Evolutionary conservation across 2,329 filamentous ascomycete species (phyloP).

Genomic region (Claviceps sp.): DNA sequence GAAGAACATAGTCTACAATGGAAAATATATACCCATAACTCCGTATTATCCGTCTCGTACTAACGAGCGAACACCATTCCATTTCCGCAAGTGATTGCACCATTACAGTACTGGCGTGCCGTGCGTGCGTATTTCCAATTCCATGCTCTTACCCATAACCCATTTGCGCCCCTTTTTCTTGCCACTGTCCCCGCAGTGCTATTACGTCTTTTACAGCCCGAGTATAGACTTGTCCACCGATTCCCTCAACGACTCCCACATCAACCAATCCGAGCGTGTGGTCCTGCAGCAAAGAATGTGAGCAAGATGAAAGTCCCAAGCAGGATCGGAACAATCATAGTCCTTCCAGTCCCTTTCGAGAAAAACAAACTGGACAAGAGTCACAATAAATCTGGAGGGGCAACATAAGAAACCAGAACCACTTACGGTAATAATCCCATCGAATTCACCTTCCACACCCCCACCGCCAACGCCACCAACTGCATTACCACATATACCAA

Average conservation of each 20-base stretch:
- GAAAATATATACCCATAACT: not conserved
- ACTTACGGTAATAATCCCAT: conserved; percentile 90
- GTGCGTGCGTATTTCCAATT: not conserved
- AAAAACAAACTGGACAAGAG: not conserved
- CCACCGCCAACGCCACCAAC: conserved; percentile 66
- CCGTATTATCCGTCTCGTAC: not conserved
- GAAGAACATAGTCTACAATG: not conserved
- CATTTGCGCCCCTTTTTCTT: not conserved
- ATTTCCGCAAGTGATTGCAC: not conserved
- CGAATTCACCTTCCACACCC: conserved; percentile 90
- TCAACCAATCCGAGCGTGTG: conserved; percentile 92
- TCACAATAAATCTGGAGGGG: not conserved
- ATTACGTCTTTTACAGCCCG: conserved; percentile 20
- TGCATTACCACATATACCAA: conserved; percentile 80
- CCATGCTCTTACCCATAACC: not conserved
- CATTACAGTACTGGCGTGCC: not conserved
- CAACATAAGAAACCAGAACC: not conserved
- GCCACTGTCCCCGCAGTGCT: not conserved
- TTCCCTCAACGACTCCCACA: conserved; percentile 73
- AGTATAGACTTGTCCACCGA: conserved; percentile 53
- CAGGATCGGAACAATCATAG: not conserved
- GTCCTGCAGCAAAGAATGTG: conserved; percentile 41
- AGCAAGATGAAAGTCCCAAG: not conserved
- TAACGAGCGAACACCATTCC: not conserved
- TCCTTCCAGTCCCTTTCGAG: not conserved